A percentile compares a stretch with the other conserved stretches of the same genome.
phyloP scores from a whole-genome alignment of 495 filamentous ascomycete genomes.

The Podospora conica region DNA sequence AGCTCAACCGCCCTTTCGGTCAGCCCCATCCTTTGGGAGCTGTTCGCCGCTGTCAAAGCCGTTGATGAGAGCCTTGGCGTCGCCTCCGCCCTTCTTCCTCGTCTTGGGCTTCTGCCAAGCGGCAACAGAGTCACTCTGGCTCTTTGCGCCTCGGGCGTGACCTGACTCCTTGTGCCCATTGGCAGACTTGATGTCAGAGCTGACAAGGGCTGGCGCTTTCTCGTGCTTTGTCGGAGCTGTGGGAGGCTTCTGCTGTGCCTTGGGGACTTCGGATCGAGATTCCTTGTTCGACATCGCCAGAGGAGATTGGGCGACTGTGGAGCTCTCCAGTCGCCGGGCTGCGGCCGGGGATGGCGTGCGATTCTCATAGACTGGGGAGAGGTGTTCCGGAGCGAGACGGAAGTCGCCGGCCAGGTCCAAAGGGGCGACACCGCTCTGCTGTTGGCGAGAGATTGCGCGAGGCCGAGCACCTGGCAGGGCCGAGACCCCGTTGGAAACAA shows the following conservation, averaged over 20 bases:
- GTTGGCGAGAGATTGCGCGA: slow-evolving; percentile 29
- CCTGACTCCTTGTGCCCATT: slow-evolving; percentile 41
- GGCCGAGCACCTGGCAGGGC: slow-evolving; percentile 21
- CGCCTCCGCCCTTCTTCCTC: slow-evolving; percentile 42
- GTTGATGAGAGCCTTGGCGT: slow-evolving; percentile 30
- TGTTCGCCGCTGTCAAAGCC: slow-evolving; percentile 39
- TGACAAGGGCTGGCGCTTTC: slow-evolving; percentile 16
- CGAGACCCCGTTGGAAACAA: slow-evolving; percentile 14
- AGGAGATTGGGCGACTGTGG: slow-evolving; percentile 8
- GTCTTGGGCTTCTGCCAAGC: slow-evolving; percentile 45
- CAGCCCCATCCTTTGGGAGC: slow-evolving; percentile 43
- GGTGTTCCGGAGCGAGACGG: slow-evolving; percentile 34
- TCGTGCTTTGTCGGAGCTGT: slow-evolving; percentile 20
- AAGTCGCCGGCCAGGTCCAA: slow-evolving; percentile 40
- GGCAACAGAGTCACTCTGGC: slow-evolving; percentile 38
- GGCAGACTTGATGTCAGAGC: slow-evolving; percentile 26
- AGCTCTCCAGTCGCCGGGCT: slow-evolving; percentile 33
- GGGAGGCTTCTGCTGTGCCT: slow-evolving; percentile 18
- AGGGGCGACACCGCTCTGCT: slow-evolving; percentile 39
- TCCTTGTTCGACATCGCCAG: slow-evolving; percentile 7
- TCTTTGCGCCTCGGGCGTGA: slow-evolving; percentile 43
- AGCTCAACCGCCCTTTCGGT: slow-evolving; percentile 51
- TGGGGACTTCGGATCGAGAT: slow-evolving; percentile 11
- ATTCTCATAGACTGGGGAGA: slow-evolving; percentile 52
- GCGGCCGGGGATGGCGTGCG: slow-evolving; percentile 46